These are phyloP conservation scores for Talinum fruticosum DNA, from an alignment of 148 eudicot species.

Conservation along the genomic window DNA sequence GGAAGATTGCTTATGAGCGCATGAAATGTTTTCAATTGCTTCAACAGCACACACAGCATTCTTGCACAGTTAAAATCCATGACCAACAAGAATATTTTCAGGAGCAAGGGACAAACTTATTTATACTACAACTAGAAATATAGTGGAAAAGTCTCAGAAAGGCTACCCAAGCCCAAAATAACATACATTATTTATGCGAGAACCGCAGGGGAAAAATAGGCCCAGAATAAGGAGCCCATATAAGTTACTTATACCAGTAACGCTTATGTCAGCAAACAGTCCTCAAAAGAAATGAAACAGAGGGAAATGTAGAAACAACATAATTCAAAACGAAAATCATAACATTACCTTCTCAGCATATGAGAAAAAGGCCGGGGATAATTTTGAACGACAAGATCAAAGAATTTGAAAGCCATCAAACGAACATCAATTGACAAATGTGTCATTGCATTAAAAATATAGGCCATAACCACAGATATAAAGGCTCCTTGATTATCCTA, in stretches of 20 bases:
- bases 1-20: neutral
- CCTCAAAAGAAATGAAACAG: neutral
- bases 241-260: neutral
- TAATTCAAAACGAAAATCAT: constrained; percentile 2
- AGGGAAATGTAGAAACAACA: neutral
- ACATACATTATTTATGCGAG: neutral
- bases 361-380: constrained; percentile 65
- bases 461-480: constrained; percentile 75
- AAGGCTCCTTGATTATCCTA: constrained; percentile 86
- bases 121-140: neutral
- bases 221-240: neutral
- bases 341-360: constrained; percentile 76
- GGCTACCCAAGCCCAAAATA: neutral
- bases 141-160: neutral
- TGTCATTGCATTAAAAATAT: constrained; percentile 88
- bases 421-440: constrained; percentile 80
- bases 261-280: neutral
- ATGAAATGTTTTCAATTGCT: neutral
- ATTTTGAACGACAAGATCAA: constrained; percentile 70
- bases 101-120: neutral
- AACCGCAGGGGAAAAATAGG: neutral
- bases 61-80: neutral
- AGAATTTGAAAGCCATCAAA: constrained; percentile 85
- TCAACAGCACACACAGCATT: neutral
- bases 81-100: neutral